Evolutionary conservation across 306 rosid genomes (phyloP), one percentile per base, ranked within the genome.

Genomic region (Casuarina glauca): DNA sequence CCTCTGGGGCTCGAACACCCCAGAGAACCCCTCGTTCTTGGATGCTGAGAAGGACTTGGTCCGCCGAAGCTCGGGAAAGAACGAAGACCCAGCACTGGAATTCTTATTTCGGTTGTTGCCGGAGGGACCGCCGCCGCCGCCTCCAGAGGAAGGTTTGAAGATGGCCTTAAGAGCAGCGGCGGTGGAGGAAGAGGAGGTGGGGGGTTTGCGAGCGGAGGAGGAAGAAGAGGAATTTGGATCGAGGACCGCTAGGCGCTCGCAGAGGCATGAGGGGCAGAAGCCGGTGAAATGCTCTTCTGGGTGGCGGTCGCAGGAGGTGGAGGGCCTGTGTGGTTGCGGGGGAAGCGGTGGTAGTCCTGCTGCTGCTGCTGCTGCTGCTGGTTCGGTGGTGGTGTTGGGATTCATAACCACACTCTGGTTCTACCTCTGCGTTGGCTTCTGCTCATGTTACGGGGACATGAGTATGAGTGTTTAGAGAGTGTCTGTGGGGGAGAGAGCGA

Each of bases 221-320:
- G 88, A 35, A 55, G 86, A 49, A 70, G 94, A 52, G 3, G 86
- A 44, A 74, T 73, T 75, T 64, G 97, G 97, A 63, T 93, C 97
- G 90, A 95, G 94, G 17, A 89, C 89, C 53, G 97, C 89, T 45
- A 95, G 99, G 52, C 97, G 96, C 42, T 95, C 99, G 99, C 96
- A 95, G 79, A 95, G 99, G 89, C 99, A 95, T 91, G 88, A 88
- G 64, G 99, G 99, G 88, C 99, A 95, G 80, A 95, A 95, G 45
- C 97, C 99, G 11, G 99, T 93, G 90, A 95, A 95, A 11, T 76
- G 81, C 76, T 95, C 99, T 46, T 91, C 90, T 0, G 99, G 97
- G 61, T 95, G 99, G 16, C 86, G 93, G 67, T 82, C 86, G 45
- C 99, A 95, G 83, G 97, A 91, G 50, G 91, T 88, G 2, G 99